Evolutionary conservation across 768 basidiomycete species (phyloP).

Genomic region (Trametes coccinea): DNA sequence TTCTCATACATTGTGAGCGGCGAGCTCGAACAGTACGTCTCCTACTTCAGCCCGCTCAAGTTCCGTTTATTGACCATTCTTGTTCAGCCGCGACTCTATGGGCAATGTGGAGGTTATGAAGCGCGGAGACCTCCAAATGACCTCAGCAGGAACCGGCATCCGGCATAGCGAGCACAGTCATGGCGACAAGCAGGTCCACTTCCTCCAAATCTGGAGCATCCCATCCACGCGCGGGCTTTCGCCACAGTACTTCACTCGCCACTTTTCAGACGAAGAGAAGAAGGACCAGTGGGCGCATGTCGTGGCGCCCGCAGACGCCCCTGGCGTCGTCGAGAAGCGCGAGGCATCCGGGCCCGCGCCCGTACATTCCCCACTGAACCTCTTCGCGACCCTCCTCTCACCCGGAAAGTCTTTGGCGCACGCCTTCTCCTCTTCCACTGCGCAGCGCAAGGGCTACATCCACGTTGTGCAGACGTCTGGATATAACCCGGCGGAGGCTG

Average conservation of each 20-base stretch:
- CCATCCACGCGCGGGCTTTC: slow-evolving; percentile 49
- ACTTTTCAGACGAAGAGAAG: slow-evolving; percentile 85
- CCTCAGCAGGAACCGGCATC: slow-evolving; percentile 91
- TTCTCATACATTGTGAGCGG: slow-evolving; percentile 86
- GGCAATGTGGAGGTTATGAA: slow-evolving; percentile 87
- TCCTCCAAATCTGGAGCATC: slow-evolving; percentile 71
- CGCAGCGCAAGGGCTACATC: slow-evolving; percentile 67
- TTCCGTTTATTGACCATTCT: neutral
- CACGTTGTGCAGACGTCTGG: slow-evolving; percentile 87
- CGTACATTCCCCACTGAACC: slow-evolving; percentile 62
- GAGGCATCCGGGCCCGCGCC: slow-evolving; percentile 82
- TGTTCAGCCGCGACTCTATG: slow-evolving; percentile 81
- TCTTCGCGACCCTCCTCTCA: slow-evolving; percentile 77
- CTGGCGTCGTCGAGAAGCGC: slow-evolving; percentile 60
- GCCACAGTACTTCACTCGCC: slow-evolving; percentile 86
- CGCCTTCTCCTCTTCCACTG: slow-evolving; percentile 43
- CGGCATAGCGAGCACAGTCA: slow-evolving; percentile 72
- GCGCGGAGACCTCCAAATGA: slow-evolving; percentile 89
- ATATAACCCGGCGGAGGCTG: slow-evolving; percentile 60
- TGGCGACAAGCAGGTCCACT: slow-evolving; percentile 50
- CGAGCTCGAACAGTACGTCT: slow-evolving; percentile 74
- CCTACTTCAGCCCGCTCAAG: neutral
- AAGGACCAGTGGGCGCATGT: slow-evolving; percentile 66
- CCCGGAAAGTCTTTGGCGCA: slow-evolving; percentile 54
- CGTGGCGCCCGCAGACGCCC: slow-evolving; percentile 69